Evolutionary conservation across 176 grass and related monocot species (phyloP).

Genomic region (Aegilops umbellulata): DNA sequence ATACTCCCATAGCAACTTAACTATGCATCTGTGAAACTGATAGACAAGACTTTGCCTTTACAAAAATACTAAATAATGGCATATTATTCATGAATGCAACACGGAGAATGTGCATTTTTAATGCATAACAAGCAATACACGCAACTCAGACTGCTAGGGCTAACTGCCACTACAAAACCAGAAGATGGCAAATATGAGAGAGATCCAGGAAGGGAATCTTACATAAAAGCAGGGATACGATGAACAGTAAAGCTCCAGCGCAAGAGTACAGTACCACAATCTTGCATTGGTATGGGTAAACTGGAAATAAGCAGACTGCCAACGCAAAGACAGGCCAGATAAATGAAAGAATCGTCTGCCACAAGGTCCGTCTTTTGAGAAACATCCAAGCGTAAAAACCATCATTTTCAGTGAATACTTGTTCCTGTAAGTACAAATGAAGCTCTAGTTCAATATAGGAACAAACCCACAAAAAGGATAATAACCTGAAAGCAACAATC

Average conservation of each 20-base stretch:
- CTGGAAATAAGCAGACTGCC: conserved; percentile 95
- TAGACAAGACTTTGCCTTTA: not conserved
- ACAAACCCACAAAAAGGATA: not conserved
- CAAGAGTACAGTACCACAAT: conserved; percentile 98
- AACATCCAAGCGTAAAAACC: conserved; percentile 98
- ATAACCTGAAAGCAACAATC: conserved; percentile 1
- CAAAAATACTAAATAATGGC: conserved; percentile 2
- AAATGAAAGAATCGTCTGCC: conserved; percentile 98
- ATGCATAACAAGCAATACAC: conserved; percentile 9
- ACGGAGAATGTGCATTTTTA: not conserved
- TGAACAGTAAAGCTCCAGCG: conserved; percentile 81
- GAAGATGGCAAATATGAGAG: not conserved
- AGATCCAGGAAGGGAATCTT: conserved; percentile 15
- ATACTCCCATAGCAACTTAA: not conserved
- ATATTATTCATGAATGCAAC: not conserved
- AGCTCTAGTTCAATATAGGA: conserved; percentile 19
- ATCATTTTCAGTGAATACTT: conserved; percentile 90
- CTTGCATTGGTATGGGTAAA: conserved; percentile 99
- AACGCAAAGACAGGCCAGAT: conserved; percentile 94
- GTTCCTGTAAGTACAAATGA: conserved; percentile 63
- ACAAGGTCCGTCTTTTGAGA: conserved; percentile 90
- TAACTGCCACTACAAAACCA: not conserved
- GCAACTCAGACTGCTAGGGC: not conserved
- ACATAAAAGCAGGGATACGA: conserved; percentile 85
- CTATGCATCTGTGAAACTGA: not conserved